Base-by-base conservation (phyloP, 2,329 filamentous ascomycete genomes). In the Orbilia brochopaga region DNA sequence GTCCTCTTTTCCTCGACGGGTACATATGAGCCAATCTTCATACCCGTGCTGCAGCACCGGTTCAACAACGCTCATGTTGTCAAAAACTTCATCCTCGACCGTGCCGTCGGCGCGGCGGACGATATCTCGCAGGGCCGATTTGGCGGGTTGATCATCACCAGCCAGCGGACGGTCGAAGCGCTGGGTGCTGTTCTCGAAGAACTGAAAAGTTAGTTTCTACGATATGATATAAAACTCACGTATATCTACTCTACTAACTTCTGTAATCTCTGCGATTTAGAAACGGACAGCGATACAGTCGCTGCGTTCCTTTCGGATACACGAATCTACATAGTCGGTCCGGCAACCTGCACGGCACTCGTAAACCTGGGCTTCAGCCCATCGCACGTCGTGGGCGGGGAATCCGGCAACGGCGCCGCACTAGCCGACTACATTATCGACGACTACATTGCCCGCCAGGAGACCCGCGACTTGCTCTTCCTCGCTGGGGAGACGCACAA, bases 401-500 rank as follows among this genome's bases (percentile, higher is more conserved):
- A 95, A 69, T 90, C 90, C 0, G 94, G 94, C 11, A 96, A 89
- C 75, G 94, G 93, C 30, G 90, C 93, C 74, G 86, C 85, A 1
- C 84, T 99, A 27, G 89, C 92, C 0, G 81, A 84, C 4, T 89
- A 88, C 77, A 97, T 99, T 60, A 82, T 96, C 4, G 80, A 87
- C 1, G 89, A 96, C 78, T 96, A 96, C 77, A 11, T 21, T 4
- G 15, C 44, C 11, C 85, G 84, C 60, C 10, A 40, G 2, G 66
- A 69, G 6, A 73, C 82, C 78, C 78, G 40, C 0, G 85, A 89
- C 0, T 79, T 97, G 3, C 81, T 97, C 0, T 99, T 97, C 79
- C 84, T 95, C 13, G 92, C 96, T 0, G 94, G 94, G 19, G 93
- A 97, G 78, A 90, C 92, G 78, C 85, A 92, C 61, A 83, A 94